Percentiles rank a stretch among this genome's conserved stretches.
Evolutionary conservation across 345 rosid species (phyloP).

Genomic region (Brassica napus): Da-Ae NC_063444.1:51310001-51310500

Average conservation of each 20-base stretch:
- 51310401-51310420: constrained; percentile 56
- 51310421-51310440: constrained; percentile 81
- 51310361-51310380: constrained; percentile 66
- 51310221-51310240: constrained; percentile 88
- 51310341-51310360: constrained; percentile 67
- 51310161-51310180: constrained; percentile 77
- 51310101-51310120: constrained; percentile 68
- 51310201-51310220: constrained; percentile 74
- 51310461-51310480: constrained; percentile 93
- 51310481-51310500: not conserved
- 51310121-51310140: constrained; percentile 73
- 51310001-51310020: constrained; percentile 85
- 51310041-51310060: constrained; percentile 41
- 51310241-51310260: constrained; percentile 91
- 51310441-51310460: constrained; percentile 94
- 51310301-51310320: constrained; percentile 90
- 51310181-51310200: constrained; percentile 86
- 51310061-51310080: constrained; percentile 79
- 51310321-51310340: constrained; percentile 82
- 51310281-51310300: constrained; percentile 73
- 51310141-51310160: constrained; percentile 88
- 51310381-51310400: constrained; percentile 80
- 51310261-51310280: constrained; percentile 81
- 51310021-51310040: constrained; percentile 71
- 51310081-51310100: constrained; percentile 89